Conservation (phyloP, 345 rosid genomes). For the Gossypium bickii region DNA sequence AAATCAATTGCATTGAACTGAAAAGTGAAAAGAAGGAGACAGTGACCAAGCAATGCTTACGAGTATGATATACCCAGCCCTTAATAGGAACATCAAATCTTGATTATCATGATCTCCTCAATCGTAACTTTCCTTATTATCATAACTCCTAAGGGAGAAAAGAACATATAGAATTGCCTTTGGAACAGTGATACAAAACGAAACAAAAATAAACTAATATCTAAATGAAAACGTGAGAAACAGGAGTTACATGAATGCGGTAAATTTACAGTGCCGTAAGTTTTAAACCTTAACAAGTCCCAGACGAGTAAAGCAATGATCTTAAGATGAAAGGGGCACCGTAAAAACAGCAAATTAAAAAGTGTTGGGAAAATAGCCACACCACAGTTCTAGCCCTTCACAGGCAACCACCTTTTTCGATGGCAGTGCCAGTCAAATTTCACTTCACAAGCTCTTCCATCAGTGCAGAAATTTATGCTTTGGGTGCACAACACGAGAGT, state of each 20-base stretch:
- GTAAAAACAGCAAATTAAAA: neutral
- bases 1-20: too few relatives aligned
- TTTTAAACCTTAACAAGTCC: neutral
- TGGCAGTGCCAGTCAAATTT: neutral
- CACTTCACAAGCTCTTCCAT: constrained; percentile 8
- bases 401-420: neutral
- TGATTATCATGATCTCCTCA: neutral
- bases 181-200: neutral
- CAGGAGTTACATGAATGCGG: neutral
- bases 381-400: neutral
- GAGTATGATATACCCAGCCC: too few relatives aligned
- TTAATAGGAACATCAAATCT: too few relatives aligned
- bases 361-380: neutral
- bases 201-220: neutral
- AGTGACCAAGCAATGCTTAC: too few relatives aligned
- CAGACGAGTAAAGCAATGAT: neutral
- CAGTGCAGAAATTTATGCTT: neutral
- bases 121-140: too few relatives aligned
- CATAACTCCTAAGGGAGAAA: neutral
- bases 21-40: too few relatives aligned
- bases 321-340: neutral
- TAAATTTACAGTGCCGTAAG: neutral
- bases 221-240: neutral
- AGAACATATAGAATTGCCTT: neutral
- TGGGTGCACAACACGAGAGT: neutral